phyloP scores from a whole-genome alignment of 306 rosid species.

The Pyrus bretschneideri region DNA sequence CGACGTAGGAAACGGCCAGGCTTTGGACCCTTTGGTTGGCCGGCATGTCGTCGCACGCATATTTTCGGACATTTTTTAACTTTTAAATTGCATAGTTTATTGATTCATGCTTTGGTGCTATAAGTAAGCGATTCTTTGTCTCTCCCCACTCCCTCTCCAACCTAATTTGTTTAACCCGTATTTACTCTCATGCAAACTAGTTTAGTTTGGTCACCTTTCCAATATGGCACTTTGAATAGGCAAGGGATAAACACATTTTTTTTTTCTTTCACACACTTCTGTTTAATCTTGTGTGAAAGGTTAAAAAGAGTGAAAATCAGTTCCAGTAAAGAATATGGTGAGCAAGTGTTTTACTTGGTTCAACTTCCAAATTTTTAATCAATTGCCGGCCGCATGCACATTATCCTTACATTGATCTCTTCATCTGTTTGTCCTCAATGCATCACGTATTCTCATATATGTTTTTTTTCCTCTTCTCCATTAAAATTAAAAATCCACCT shows the following conservation, averaged over 20 bases:
- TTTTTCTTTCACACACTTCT: no score
- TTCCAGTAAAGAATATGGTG: not conserved
- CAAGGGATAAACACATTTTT: no score
- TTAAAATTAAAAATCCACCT: constrained; percentile 15
- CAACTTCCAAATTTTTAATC: constrained; percentile 19
- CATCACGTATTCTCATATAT: constrained; percentile 18
- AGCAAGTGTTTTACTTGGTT: constrained; percentile 12
- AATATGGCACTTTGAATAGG: not conserved
- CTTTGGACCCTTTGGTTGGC: constrained; percentile 7
- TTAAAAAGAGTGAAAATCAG: no score
- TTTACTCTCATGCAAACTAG: not conserved
- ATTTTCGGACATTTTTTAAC: not conserved
- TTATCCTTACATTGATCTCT: constrained; percentile 21
- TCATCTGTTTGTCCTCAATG: constrained; percentile 32
- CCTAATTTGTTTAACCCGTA: not conserved
- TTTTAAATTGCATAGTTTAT: not conserved
- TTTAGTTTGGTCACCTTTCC: not conserved
- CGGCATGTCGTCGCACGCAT: not conserved
- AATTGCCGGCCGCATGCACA: constrained; percentile 39
- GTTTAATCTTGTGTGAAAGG: no score
- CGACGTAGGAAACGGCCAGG: not conserved
- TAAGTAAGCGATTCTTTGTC: not conserved
- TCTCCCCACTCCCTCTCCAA: not conserved
- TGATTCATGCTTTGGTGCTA: not conserved
- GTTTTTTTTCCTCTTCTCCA: not conserved